These are phyloP conservation scores for Scytalidium sp. DNA, from an alignment of 2,329 filamentous ascomycete genomes.

Conservation along the genomic window DNA sequence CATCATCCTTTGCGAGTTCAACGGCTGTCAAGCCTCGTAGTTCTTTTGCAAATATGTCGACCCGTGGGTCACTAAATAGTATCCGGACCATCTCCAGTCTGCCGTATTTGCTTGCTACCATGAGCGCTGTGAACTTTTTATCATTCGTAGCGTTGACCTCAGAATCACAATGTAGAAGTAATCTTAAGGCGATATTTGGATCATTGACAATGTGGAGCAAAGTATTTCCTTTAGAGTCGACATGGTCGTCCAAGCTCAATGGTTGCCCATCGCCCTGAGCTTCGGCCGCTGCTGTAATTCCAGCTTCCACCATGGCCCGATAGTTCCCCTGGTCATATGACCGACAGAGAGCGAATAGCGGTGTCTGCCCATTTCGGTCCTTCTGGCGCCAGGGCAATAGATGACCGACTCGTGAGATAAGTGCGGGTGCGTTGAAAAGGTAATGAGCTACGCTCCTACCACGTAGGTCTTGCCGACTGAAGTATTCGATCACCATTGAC, in stretches of 20 bases:
- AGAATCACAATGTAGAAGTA: constrained; percentile 84
- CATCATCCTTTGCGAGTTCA: constrained; percentile 95
- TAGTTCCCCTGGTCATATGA: constrained; percentile 94
- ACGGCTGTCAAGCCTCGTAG: constrained; percentile 87
- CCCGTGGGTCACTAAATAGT: constrained; percentile 81
- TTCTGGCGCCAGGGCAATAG: constrained; percentile 84
- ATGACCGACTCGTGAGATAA: constrained; percentile 74
- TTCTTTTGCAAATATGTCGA: constrained; percentile 83
- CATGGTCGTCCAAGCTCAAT: constrained; percentile 89
- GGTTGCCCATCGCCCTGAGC: constrained; percentile 74
- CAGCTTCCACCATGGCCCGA: constrained; percentile 79
- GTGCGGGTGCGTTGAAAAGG: constrained; percentile 81
- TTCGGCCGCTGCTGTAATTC: constrained; percentile 68
- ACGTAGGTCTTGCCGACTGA: constrained; percentile 74
- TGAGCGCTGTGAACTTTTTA: constrained; percentile 89
- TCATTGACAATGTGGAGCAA: constrained; percentile 95
- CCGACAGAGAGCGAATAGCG: constrained; percentile 88
- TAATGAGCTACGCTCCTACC: constrained; percentile 94
- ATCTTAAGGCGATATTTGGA: constrained; percentile 67
- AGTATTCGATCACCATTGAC: constrained; percentile 60
- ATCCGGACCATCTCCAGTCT: constrained; percentile 88
- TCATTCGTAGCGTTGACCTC: constrained; percentile 96
- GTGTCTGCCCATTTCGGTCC: constrained; percentile 97
- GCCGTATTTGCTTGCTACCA: constrained; percentile 98
- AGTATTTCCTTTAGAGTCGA: constrained; percentile 91